phyloP scores from a whole-genome alignment of 1,139 yeast species.

The Taiozyma sp. region DNA sequence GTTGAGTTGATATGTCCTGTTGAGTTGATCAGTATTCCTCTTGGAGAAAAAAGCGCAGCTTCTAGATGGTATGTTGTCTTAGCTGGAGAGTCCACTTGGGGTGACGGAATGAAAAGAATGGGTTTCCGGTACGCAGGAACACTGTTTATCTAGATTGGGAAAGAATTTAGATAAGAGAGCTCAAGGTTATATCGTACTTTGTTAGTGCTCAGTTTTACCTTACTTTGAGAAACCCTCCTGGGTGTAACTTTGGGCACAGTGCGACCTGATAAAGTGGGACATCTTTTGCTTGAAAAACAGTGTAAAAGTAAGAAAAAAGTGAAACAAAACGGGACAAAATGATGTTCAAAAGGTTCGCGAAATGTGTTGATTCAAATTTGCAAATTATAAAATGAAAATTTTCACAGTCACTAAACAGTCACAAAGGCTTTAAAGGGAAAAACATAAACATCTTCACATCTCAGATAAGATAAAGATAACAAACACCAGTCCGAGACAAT shows the following conservation, averaged over 20 bases:
- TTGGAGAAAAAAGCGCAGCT: background rate
- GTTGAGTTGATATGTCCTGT: no score
- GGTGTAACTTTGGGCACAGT: background rate
- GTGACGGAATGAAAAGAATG: background rate
- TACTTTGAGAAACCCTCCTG: background rate
- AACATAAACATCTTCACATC: slow-evolving; percentile 1
- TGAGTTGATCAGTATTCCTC: background rate
- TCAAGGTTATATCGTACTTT: background rate
- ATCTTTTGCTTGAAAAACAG: background rate
- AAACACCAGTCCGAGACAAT: background rate
- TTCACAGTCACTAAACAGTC: slow-evolving; percentile 22
- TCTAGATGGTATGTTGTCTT: background rate
- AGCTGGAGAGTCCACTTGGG: background rate
- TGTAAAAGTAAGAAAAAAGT: background rate
- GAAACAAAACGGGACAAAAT: background rate
- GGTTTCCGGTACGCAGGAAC: background rate
- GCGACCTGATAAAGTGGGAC: background rate
- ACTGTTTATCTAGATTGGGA: background rate
- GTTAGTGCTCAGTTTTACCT: background rate
- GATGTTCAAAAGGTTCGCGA: background rate
- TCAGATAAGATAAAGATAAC: background rate
- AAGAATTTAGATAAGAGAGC: background rate
- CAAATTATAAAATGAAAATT: slow-evolving; percentile 8
- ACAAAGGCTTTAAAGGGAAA: slow-evolving; percentile 8
- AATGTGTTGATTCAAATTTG: background rate